Conservation (phyloP, 2,329 filamentous ascomycete species). For the Monosporascus sp. region DNA sequence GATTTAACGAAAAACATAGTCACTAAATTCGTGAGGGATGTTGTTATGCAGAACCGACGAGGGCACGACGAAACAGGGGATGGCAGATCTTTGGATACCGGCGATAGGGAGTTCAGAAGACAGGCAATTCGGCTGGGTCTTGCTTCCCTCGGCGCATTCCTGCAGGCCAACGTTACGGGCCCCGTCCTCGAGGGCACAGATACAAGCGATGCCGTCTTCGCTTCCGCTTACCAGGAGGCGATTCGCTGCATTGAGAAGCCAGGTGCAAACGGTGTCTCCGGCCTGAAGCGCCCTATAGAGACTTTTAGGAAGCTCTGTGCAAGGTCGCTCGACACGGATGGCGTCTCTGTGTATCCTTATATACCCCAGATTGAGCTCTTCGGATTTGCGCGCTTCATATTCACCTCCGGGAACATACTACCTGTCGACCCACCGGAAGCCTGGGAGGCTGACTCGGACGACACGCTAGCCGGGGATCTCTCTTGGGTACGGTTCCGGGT, state of each 20-base stretch:
- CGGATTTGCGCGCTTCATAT: conserved; percentile 58
- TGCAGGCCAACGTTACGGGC: conserved; percentile 72
- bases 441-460: conserved; percentile 23
- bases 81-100: neutral
- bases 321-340: conserved; percentile 70
- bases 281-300: conserved; percentile 8
- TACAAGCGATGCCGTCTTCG: conserved; percentile 19
- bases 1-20: conserved; percentile 10
- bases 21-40: conserved; percentile 10
- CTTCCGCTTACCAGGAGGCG: conserved; percentile 27
- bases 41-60: conserved; percentile 2
- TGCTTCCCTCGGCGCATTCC: conserved; percentile 61
- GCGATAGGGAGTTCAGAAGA: neutral
- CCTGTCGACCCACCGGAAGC: conserved; percentile 16
- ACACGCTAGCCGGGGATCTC: conserved; percentile 29
- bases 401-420: conserved; percentile 32
- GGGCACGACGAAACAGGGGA: neutral
- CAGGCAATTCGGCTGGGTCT: conserved; percentile 42
- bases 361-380: conserved; percentile 83
- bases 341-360: conserved; percentile 78
- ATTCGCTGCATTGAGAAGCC: neutral
- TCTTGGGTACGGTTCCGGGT: conserved; percentile 65
- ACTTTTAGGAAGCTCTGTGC: conserved; percentile 44
- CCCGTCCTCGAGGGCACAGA: conserved; percentile 49
- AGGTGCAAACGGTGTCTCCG: neutral